Percentiles rank a stretch among this genome's conserved stretches.
These are phyloP conservation scores for Fonsecaea erecta DNA, from an alignment of 2,329 filamentous ascomycete species.

Conservation along the genomic window DNA sequence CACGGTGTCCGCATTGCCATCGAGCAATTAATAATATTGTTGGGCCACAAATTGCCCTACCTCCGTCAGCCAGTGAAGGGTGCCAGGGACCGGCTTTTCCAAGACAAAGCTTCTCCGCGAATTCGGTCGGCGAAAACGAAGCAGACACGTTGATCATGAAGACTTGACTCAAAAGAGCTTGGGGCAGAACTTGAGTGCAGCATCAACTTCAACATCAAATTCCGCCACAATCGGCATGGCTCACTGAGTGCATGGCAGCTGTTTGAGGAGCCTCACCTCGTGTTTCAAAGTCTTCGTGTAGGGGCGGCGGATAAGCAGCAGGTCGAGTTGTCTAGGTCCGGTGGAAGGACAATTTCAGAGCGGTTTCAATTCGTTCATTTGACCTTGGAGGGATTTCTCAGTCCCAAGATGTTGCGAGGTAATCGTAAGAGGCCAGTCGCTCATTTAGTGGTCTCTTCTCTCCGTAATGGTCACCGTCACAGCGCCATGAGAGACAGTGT, in stretches of 20 bases:
- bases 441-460: not conserved
- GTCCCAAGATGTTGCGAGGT: not conserved
- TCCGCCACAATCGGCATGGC: not conserved
- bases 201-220: not conserved
- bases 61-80: constrained; percentile 4
- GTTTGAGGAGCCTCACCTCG: not conserved
- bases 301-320: not conserved
- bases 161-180: constrained; percentile 6
- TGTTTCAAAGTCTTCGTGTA: not conserved
- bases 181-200: not conserved
- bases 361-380: not conserved
- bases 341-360: not conserved
- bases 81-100: not conserved
- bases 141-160: constrained; percentile 26
- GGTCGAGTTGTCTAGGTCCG: not conserved
- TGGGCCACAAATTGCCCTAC: constrained; percentile 4
- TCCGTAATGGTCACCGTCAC: not conserved
- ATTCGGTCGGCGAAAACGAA: constrained; percentile 24
- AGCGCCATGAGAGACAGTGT: not conserved
- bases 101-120: constrained; percentile 22
- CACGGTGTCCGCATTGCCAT: constrained; percentile 27
- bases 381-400: not conserved
- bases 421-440: not conserved
- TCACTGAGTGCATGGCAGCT: not conserved
- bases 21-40: constrained; percentile 1